Evolutionary conservation across 352 stramenopile genomes (phyloP), one percentile per base, ranked within the genome.

Genomic region (Sclerospora graminicola): DNA sequence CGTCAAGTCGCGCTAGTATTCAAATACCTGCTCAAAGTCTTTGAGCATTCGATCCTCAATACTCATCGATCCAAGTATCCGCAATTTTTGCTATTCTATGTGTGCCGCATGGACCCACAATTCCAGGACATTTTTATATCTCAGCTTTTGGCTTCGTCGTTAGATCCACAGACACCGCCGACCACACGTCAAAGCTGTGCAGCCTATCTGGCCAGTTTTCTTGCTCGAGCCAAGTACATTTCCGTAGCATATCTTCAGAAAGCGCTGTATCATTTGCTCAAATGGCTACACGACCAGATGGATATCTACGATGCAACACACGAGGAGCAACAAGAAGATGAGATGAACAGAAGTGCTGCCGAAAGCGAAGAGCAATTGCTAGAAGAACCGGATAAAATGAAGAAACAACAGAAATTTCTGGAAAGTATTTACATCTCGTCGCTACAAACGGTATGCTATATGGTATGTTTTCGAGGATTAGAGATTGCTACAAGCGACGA

Each of bases 391-490:
- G 59, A 66, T 18, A 58, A 58, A 27, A 42, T 62, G n/a, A 48
- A 68, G 27, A 35, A 19, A 2, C 48, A 15, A 14, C 55, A 47
- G 27, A 24, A 42, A 19, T 85, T 86, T 36, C 69, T 85, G 19
- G 75, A 84, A 45, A 76, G 57, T 39, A 90, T 82, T 40, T 89
- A 73, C 59, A 73, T 89, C 40, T 86, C 74, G 0, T 82, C 77
- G 30, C 60, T 96, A 27, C 95, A 99, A 65, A 94, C 94, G 11
- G 89, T 95, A 27, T 99, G 96, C 68, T 99, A 99, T 66, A 84
- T 98, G 31, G 76, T 98, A 60, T 98, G 94, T 56, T 99, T 98
- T 56, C 82, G 92, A 27, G 93, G 92, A n/a, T 62, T 89, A 27
- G 81, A 93, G 53, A 69, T 96, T 38, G 58, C 84, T 61, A 60